Conservation (phyloP, 768 basidiomycete genomes). For the Kwoniella sp. region DNA sequence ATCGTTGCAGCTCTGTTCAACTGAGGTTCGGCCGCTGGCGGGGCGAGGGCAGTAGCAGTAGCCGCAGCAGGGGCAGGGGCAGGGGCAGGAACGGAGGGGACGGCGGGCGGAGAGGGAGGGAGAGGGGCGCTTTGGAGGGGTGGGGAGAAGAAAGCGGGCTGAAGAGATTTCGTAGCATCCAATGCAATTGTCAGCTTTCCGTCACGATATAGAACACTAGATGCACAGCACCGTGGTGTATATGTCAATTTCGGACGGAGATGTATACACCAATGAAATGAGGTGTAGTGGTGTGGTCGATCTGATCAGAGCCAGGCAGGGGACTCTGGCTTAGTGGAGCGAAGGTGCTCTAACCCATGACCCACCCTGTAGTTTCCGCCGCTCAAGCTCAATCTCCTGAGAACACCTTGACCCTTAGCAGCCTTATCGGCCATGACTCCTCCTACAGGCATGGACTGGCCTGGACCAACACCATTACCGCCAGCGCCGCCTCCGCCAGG, state of each 20-base stretch:
- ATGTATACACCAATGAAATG: too few relatives aligned
- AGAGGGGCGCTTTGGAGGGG: constrained; percentile 16
- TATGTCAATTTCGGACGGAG: too few relatives aligned
- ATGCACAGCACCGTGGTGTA: too few relatives aligned
- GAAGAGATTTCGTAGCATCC: too few relatives aligned
- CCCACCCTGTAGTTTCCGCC: constrained; percentile 38
- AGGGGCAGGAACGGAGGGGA: constrained; percentile 6
- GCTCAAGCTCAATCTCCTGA: constrained; percentile 43
- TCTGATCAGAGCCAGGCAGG: too few relatives aligned
- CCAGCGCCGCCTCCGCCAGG: too few relatives aligned
- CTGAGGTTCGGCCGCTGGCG: constrained; percentile 6
- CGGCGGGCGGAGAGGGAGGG: constrained; percentile 16
- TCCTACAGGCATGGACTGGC: constrained; percentile 12
- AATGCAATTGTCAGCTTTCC: too few relatives aligned
- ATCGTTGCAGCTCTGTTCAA: constrained; percentile 15
- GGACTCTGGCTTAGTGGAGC: too few relatives aligned
- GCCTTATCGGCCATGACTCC: constrained; percentile 47
- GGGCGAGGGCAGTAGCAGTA: constrained; percentile 7
- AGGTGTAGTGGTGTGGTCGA: too few relatives aligned
- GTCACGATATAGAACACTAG: too few relatives aligned
- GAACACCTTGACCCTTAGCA: constrained; percentile 46
- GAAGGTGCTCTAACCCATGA: too few relatives aligned
- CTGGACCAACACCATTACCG: not conserved
- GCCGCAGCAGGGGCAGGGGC: constrained; percentile 10
- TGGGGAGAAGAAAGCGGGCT: constrained; percentile 33